Evolutionary conservation across 2,329 filamentous ascomycete species (phyloP).

Genomic region (Colletotrichum falcatum): DNA sequence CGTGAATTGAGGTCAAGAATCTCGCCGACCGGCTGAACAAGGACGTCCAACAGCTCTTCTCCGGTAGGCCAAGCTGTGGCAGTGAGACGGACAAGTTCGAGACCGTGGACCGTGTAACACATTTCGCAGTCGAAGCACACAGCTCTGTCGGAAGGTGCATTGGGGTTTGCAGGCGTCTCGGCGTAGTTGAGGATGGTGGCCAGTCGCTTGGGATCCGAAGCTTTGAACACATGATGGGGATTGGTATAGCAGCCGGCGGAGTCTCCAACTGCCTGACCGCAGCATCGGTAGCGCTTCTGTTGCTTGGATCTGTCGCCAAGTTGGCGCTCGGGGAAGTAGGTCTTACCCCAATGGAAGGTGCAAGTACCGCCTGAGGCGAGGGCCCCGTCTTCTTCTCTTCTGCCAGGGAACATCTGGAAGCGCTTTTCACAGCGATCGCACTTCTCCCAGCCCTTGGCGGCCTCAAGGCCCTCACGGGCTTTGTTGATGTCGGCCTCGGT

Average conservation of each 20-base stretch:
- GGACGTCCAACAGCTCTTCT: slow-evolving; percentile 80
- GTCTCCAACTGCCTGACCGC: slow-evolving; percentile 78
- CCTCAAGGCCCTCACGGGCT: slow-evolving; percentile 73
- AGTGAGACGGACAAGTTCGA: slow-evolving; percentile 91
- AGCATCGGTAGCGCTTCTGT: slow-evolving; percentile 80
- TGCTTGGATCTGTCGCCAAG: slow-evolving; percentile 67
- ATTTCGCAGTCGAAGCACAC: slow-evolving; percentile 97
- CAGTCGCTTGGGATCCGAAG: slow-evolving; percentile 79
- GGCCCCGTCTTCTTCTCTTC: slow-evolving; percentile 80
- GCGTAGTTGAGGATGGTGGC: slow-evolving; percentile 84
- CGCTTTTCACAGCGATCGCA: slow-evolving; percentile 89
- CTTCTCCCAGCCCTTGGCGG: slow-evolving; percentile 82
- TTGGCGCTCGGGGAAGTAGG: slow-evolving; percentile 68
- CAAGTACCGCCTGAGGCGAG: slow-evolving; percentile 83
- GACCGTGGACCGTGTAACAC: slow-evolving; percentile 89
- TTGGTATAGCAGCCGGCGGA: slow-evolving; percentile 79
- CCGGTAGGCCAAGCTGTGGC: slow-evolving; percentile 88
- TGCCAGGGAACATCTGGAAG: slow-evolving; percentile 92
- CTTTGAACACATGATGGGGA: slow-evolving; percentile 88
- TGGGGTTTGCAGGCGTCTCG: slow-evolving; percentile 76
- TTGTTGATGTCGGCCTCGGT: slow-evolving; percentile 73
- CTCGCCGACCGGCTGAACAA: slow-evolving; percentile 86
- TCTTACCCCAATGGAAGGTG: slow-evolving; percentile 82
- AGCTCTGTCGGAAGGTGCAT: slow-evolving; percentile 65
- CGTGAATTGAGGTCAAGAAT: slow-evolving; percentile 91